Conservation (phyloP, 305 asterid species). For the Fraxinus sp. region DNA sequence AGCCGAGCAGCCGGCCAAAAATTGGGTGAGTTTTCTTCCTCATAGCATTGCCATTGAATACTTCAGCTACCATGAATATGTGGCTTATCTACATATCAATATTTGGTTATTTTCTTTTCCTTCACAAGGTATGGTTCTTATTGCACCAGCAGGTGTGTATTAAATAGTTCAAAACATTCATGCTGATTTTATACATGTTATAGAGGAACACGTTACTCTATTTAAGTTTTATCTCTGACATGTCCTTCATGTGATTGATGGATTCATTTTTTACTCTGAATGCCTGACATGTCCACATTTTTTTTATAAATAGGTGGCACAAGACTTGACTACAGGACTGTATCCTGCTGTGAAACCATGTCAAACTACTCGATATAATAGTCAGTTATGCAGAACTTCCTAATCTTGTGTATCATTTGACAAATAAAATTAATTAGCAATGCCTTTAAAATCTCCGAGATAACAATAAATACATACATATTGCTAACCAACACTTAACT, state of each 20-base stretch:
- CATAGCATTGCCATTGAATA: background rate
- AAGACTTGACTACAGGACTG: background rate
- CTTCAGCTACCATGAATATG: no score
- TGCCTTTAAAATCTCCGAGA: background rate
- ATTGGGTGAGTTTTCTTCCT: conserved; percentile 50
- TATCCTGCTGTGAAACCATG: background rate
- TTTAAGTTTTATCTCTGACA: background rate
- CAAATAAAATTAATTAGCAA: background rate
- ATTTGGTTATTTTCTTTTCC: background rate
- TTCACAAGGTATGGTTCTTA: background rate
- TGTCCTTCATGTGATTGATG: background rate
- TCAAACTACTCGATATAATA: background rate
- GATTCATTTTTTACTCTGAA: background rate
- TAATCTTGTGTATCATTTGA: background rate
- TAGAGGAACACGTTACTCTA: background rate
- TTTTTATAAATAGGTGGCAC: background rate
- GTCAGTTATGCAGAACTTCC: background rate
- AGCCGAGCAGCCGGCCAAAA: conserved; percentile 76
- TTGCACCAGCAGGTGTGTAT: background rate
- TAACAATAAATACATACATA: background rate
- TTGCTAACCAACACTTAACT: background rate
- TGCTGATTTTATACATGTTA: background rate
- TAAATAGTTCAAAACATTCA: background rate
- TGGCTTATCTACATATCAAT: no score
- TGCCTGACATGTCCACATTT: background rate